phyloP scores from a whole-genome alignment of 345 rosid species.

The Sisymbrium altissimum region DNA sequence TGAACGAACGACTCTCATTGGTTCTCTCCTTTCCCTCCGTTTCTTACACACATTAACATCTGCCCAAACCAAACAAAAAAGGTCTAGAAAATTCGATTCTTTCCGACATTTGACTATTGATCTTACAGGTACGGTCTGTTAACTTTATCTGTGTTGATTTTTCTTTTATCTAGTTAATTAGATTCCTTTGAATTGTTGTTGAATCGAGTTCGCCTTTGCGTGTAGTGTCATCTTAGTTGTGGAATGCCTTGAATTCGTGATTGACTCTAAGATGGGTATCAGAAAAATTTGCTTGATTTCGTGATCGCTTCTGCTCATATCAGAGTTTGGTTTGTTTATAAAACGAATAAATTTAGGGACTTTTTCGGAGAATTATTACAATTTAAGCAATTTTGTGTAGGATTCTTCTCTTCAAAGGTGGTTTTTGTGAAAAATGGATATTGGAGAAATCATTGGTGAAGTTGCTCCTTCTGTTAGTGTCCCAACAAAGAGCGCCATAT shows the following conservation, averaged over 20 bases:
- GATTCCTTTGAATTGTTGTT: background rate
- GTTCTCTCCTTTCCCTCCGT: slow-evolving; percentile 28
- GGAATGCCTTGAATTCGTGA: background rate
- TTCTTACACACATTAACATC: background rate
- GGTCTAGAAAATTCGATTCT: slow-evolving; percentile 3
- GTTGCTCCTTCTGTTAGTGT: slow-evolving; percentile 35
- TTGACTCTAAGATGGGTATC: background rate
- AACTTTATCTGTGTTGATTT: background rate
- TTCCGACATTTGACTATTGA: background rate
- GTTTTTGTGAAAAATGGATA: slow-evolving; percentile 48
- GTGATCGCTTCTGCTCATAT: background rate
- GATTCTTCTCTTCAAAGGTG: background rate
- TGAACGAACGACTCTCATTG: slow-evolving; percentile 25
- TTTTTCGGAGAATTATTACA: background rate
- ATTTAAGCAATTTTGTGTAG: background rate
- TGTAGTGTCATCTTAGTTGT: slow-evolving; percentile 12
- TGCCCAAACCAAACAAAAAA: background rate
- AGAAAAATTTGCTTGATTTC: background rate
- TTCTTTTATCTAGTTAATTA: background rate
- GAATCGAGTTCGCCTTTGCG: background rate
- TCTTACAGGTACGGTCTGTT: slow-evolving; percentile 1
- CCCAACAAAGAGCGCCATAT: slow-evolving; percentile 87
- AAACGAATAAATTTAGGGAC: background rate
- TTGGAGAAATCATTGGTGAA: slow-evolving; percentile 69
- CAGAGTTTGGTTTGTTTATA: background rate